A percentile compares a stretch with the other conserved stretches of the same genome.
Evolutionary conservation across 371 early-diverging fungal species (phyloP).

Genomic region (Mucor mucedo): DNA sequence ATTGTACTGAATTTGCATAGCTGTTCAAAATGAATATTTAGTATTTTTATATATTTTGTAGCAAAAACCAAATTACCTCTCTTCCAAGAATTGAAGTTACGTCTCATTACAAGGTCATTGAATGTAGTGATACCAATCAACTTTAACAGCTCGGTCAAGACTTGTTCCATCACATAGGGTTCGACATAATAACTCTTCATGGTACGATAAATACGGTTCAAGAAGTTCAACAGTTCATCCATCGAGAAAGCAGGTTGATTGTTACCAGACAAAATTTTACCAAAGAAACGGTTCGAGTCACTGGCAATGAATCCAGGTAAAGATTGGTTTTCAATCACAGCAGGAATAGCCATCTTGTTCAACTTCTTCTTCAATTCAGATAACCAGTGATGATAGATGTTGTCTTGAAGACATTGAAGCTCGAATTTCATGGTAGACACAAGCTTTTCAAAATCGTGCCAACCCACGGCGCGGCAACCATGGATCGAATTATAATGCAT

Average conservation of each 20-base stretch:
- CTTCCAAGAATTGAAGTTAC: conserved; percentile 89
- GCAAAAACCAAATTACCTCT: conserved; percentile 52
- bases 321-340: conserved; percentile 90
- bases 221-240: conserved; percentile 90
- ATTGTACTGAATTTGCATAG: conserved; percentile 98
- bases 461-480: conserved; percentile 53
- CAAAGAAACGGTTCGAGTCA: conserved; percentile 86
- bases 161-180: conserved; percentile 76
- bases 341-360: conserved; percentile 92
- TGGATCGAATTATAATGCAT: conserved; percentile 51
- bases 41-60: background rate
- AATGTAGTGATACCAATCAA: conserved; percentile 92
- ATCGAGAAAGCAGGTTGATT: conserved; percentile 82
- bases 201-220: conserved; percentile 89
- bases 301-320: conserved; percentile 90
- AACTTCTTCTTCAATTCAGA: conserved; percentile 93
- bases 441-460: conserved; percentile 67
- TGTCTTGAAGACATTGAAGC: conserved; percentile 69
- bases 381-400: conserved; percentile 84
- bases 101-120: conserved; percentile 93
- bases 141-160: conserved; percentile 88
- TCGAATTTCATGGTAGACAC: conserved; percentile 71
- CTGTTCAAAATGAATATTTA: conserved; percentile 13
- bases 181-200: conserved; percentile 96
- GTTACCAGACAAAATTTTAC: conserved; percentile 74